phyloP scores from a whole-genome alignment of 1,284 basidiomycete genomes.

The Ceratobasidium sp. region DNA sequence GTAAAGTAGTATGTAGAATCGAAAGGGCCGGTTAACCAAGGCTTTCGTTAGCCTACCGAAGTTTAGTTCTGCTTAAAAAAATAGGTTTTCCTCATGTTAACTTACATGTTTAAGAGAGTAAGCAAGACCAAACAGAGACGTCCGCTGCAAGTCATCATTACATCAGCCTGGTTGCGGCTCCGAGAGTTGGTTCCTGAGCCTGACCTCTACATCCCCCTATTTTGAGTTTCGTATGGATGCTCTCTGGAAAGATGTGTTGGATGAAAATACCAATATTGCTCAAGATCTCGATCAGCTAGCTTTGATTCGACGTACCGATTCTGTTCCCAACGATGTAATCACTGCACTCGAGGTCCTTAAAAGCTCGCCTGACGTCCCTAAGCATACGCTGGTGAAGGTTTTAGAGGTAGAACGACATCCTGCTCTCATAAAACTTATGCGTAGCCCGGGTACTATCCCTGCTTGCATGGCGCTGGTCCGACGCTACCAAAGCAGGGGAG shows the following conservation, averaged over 20 bases:
- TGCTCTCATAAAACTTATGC: constrained; percentile 1
- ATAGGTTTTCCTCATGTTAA: too few species aligned
- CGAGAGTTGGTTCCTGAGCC: too few species aligned
- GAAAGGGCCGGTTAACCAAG: too few species aligned
- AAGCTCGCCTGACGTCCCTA: background rate
- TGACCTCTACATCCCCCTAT: too few species aligned
- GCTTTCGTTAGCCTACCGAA: too few species aligned
- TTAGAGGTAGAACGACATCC: background rate
- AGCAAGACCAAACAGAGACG: too few species aligned
- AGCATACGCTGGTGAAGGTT: background rate
- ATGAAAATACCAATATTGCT: background rate
- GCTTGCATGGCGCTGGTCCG: background rate
- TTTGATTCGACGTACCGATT: background rate
- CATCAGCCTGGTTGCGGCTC: too few species aligned
- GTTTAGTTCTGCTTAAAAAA: too few species aligned
- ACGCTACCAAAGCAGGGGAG: background rate
- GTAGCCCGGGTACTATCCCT: background rate
- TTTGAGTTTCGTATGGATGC: background rate
- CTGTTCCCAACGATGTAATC: background rate
- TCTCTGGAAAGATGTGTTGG: background rate
- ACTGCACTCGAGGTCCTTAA: background rate
- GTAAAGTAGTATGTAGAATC: too few species aligned
- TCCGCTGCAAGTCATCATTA: too few species aligned
- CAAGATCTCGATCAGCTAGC: background rate
- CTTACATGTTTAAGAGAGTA: too few species aligned